Evolutionary conservation across 192 early-diverging fungal genomes (phyloP).

Genomic region (Umbelopsis isabellina): DNA sequence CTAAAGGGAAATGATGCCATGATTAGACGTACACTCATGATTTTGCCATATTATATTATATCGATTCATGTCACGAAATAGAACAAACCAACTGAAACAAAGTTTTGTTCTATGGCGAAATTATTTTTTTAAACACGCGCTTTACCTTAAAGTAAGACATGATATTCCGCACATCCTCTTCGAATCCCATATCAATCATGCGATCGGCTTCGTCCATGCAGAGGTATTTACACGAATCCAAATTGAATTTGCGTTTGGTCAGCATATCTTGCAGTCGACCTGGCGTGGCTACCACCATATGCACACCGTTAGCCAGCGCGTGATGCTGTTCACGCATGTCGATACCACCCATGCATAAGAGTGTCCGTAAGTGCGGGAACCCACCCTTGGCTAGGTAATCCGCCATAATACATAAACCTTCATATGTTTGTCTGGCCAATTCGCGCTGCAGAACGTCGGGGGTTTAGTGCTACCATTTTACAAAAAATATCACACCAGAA

Average conservation of each 20-base stretch:
- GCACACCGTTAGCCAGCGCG: constrained; percentile 77
- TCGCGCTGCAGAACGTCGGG: constrained; percentile 64
- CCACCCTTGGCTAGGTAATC: constrained; percentile 61
- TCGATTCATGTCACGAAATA: too few species aligned
- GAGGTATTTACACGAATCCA: constrained; percentile 86
- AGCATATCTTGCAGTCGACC: constrained; percentile 95
- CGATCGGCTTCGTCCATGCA: constrained; percentile 99
- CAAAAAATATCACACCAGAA: background rate
- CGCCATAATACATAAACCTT: constrained; percentile 73
- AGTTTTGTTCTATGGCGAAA: too few species aligned
- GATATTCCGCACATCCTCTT: constrained; percentile 94
- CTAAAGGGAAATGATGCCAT: constrained; percentile 30
- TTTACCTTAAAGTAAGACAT: constrained; percentile 88
- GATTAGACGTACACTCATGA: too few species aligned
- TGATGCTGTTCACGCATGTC: constrained; percentile 86
- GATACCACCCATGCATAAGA: constrained; percentile 96
- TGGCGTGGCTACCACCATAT: constrained; percentile 96
- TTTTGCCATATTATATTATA: too few species aligned
- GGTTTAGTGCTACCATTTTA: background rate
- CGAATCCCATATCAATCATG: constrained; percentile 99
- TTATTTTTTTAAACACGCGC: too few species aligned
- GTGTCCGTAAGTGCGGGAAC: constrained; percentile 72
- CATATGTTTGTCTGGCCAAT: constrained; percentile 93
- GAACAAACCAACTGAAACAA: background rate
- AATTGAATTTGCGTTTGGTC: constrained; percentile 80